Evolutionary conservation across 2,329 filamentous ascomycete genomes (phyloP).

Genomic region (Monosporascus sp.): DNA sequence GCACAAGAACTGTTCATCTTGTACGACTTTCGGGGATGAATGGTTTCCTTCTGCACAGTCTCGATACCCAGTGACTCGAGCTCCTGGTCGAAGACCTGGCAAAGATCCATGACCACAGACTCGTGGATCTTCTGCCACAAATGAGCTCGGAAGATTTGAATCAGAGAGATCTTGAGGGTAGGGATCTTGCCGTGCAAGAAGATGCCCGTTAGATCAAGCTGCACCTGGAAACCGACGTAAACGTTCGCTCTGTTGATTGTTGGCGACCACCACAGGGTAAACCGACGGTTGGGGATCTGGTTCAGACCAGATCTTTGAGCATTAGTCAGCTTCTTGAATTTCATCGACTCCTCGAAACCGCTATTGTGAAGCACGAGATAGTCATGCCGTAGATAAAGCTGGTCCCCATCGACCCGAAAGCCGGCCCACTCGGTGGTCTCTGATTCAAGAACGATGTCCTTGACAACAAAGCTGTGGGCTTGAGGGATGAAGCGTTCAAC

Average conservation of each 20-base stretch:
- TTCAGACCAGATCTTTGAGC: slow-evolving; percentile 95
- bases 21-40: slow-evolving; percentile 98
- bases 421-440: slow-evolving; percentile 42
- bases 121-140: slow-evolving; percentile 99
- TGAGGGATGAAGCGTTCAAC: slow-evolving; percentile 16
- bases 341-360: slow-evolving; percentile 67
- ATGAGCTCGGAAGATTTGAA: slow-evolving; percentile 98
- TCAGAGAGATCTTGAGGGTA: slow-evolving; percentile 93
- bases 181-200: slow-evolving; percentile 99
- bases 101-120: slow-evolving; percentile 92
- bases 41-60: slow-evolving; percentile 97
- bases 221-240: slow-evolving; percentile 98
- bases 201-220: slow-evolving; percentile 94
- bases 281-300: slow-evolving; percentile 97
- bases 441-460: slow-evolving; percentile 37
- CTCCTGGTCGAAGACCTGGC: slow-evolving; percentile 97
- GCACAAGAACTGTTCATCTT: slow-evolving; percentile 99
- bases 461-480: slow-evolving; percentile 31
- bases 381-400: slow-evolving; percentile 45
- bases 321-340: slow-evolving; percentile 98
- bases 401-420: slow-evolving; percentile 45
- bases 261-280: slow-evolving; percentile 95
- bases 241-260: slow-evolving; percentile 95
- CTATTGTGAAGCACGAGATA: slow-evolving; percentile 42
- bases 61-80: slow-evolving; percentile 93